Conservation (phyloP, 2,329 filamentous ascomycete genomes). For the Colletotrichum musicola region DNA sequence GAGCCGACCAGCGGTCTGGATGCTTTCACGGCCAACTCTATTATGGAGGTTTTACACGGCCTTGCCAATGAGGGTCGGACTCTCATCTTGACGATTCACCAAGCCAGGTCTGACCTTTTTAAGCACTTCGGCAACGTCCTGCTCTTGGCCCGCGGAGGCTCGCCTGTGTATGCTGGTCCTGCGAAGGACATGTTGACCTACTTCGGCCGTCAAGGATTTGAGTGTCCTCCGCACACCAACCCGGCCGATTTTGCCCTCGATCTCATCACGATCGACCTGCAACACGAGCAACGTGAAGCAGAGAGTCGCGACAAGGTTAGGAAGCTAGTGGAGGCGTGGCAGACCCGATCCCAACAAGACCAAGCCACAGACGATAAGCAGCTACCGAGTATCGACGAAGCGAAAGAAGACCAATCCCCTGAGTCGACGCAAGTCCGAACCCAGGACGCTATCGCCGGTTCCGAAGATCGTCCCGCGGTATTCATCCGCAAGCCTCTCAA, state of each 20-base stretch:
- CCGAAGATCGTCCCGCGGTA: conserved; percentile 29
- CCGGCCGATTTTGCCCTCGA: conserved; percentile 84
- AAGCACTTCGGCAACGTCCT: conserved; percentile 78
- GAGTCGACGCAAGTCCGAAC: not conserved
- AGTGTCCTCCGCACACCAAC: conserved; percentile 78
- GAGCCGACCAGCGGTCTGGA: conserved; percentile 83
- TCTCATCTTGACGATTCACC: conserved; percentile 82
- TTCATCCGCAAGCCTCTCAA: conserved; percentile 56
- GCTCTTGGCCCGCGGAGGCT: conserved; percentile 77
- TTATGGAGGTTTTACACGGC: conserved; percentile 78
- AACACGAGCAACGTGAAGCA: conserved; percentile 72
- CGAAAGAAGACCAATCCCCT: conserved; percentile 41
- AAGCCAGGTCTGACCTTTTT: conserved; percentile 80
- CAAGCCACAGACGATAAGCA: conserved; percentile 37
- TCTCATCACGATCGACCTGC: conserved; percentile 81
- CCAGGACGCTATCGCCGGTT: not conserved
- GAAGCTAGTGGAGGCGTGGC: conserved; percentile 72
- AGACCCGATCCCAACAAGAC: conserved; percentile 30
- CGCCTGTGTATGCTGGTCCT: conserved; percentile 75
- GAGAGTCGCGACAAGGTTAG: conserved; percentile 73
- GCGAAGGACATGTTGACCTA: conserved; percentile 74
- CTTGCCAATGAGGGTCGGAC: conserved; percentile 81
- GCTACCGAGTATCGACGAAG: conserved; percentile 47
- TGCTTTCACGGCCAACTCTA: conserved; percentile 82
- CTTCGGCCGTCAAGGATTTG: conserved; percentile 70